A percentile compares a stretch with the other conserved stretches of the same genome.
Conservation (phyloP, 345 rosid genomes). For the Gossypium rotundifolium region DNA sequence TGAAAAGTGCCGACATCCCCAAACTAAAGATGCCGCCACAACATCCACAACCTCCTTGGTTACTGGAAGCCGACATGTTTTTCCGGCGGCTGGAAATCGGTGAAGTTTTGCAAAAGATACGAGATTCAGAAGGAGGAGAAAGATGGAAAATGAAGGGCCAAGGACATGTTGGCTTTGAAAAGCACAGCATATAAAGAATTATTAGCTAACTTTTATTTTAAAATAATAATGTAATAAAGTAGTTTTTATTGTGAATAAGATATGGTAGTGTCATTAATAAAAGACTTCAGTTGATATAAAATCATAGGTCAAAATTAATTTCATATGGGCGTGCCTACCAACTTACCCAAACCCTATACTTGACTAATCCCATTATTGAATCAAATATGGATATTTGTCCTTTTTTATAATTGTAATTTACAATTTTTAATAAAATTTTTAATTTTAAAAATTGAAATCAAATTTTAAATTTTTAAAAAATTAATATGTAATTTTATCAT, state of each 20-base stretch:
- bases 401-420: too few relatives aligned
- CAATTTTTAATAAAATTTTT: too few relatives aligned
- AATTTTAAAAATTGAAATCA: too few relatives aligned
- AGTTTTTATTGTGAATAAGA: not conserved
- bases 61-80: slow-evolving; percentile 22
- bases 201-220: not conserved
- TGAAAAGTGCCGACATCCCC: slow-evolving; percentile 57
- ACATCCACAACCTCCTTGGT: slow-evolving; percentile 31
- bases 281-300: not conserved
- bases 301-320: not conserved
- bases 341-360: not conserved
- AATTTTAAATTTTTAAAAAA: too few relatives aligned
- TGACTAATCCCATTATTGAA: not conserved
- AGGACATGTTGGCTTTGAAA: not conserved
- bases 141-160: not conserved
- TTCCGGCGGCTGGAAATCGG: not conserved
- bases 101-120: not conserved
- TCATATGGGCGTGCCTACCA: not conserved
- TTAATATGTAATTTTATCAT: too few relatives aligned
- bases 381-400: not conserved
- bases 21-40: slow-evolving; percentile 43
- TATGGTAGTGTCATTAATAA: not conserved
- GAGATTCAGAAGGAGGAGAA: not conserved
- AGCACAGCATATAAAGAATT: not conserved
- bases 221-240: not conserved